Conservation (phyloP, 2,329 filamentous ascomycete genomes). For the Talaromyces sp. region DNA sequence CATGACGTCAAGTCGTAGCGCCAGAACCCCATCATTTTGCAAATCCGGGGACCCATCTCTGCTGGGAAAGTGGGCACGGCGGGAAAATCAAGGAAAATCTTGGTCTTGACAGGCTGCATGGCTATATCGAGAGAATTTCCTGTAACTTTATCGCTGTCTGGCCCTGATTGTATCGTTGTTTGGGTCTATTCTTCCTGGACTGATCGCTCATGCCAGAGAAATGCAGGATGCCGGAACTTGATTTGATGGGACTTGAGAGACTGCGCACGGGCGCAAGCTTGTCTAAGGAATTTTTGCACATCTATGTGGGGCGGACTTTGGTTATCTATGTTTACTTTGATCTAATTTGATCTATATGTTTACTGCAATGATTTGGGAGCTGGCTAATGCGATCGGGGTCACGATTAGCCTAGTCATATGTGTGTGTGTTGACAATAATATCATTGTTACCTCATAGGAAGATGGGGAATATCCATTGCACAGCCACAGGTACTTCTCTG, state of each 20-base stretch:
- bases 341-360: not conserved
- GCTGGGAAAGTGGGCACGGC: too few relatives aligned
- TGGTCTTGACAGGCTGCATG: not conserved
- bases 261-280: too few relatives aligned
- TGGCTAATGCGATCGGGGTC: slow-evolving; percentile 11
- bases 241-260: too few relatives aligned
- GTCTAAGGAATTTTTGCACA: too few relatives aligned
- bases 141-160: not conserved
- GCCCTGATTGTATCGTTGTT: too few relatives aligned
- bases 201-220: too few relatives aligned
- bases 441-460: too few relatives aligned
- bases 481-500: too few relatives aligned
- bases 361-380: not conserved
- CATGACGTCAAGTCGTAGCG: slow-evolving; percentile 16
- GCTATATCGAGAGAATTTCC: not conserved
- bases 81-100: not conserved
- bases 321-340: not conserved
- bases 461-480: too few relatives aligned
- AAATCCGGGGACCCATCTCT: not conserved
- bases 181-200: too few relatives aligned
- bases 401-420: slow-evolving; percentile 7
- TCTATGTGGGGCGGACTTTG: not conserved
- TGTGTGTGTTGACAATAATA: too few relatives aligned
- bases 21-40: not conserved
- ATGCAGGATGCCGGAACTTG: too few relatives aligned